phyloP scores from a whole-genome alignment of 2,329 filamentous ascomycete species.

The Sphaerostilbella broomeana region DNA sequence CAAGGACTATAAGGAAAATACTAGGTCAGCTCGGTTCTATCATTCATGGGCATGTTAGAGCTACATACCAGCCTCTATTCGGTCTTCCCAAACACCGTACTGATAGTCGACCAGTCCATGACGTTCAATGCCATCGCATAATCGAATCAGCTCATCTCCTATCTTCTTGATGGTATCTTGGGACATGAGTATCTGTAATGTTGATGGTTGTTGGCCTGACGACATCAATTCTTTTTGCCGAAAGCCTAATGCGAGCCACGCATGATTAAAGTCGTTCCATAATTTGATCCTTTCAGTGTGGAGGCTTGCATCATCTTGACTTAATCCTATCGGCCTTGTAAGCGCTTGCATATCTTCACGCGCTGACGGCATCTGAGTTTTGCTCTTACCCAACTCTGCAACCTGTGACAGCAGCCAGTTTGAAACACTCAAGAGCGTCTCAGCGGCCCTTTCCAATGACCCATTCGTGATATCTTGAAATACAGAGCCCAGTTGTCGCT shows the following conservation, averaged over 20 bases:
- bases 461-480: slow-evolving; percentile 63
- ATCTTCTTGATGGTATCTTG: slow-evolving; percentile 67
- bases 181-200: slow-evolving; percentile 58
- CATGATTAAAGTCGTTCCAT: slow-evolving; percentile 92
- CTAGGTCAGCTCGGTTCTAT: not conserved
- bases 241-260: slow-evolving; percentile 79
- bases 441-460: slow-evolving; percentile 42
- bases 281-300: slow-evolving; percentile 72
- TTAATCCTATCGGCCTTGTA: slow-evolving; percentile 56
- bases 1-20: slow-evolving; percentile 25
- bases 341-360: slow-evolving; percentile 13
- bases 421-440: slow-evolving; percentile 46
- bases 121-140: slow-evolving; percentile 82
- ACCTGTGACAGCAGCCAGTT: slow-evolving; percentile 52
- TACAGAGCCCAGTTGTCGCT: slow-evolving; percentile 55
- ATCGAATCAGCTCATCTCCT: slow-evolving; percentile 71
- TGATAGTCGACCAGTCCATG: slow-evolving; percentile 96
- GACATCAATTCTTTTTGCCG: slow-evolving; percentile 72
- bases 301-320: slow-evolving; percentile 71
- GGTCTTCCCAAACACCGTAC: slow-evolving; percentile 92
- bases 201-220: slow-evolving; percentile 50
- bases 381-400: slow-evolving; percentile 45
- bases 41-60: slow-evolving; percentile 5
- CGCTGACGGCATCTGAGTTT: not conserved
- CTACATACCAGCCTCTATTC: slow-evolving; percentile 72